phyloP scores from a whole-genome alignment of 148 eudicot genomes.

The Silene uniflora region DNA sequence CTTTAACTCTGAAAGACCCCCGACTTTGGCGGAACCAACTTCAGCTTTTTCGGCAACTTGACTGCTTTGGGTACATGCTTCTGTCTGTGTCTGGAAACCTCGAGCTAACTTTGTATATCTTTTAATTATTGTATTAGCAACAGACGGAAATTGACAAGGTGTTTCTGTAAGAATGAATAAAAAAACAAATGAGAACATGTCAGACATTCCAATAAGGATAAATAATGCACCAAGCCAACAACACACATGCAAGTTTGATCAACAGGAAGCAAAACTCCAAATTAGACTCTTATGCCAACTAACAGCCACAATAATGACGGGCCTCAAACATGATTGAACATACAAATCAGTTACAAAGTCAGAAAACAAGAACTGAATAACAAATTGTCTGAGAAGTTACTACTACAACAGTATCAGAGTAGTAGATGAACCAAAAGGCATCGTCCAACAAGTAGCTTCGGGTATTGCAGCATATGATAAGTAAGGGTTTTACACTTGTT shows the following conservation, averaged over 20 bases:
- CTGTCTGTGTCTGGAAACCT: slow-evolving; percentile 37
- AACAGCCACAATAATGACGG: not conserved
- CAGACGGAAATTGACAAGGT: slow-evolving; percentile 23
- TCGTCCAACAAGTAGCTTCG: not conserved
- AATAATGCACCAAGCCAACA: not conserved
- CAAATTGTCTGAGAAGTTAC: not conserved
- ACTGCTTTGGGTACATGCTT: slow-evolving; percentile 23
- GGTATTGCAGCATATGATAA: not conserved
- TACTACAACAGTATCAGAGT: not conserved
- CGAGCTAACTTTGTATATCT: slow-evolving; percentile 23
- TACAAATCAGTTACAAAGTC: not conserved
- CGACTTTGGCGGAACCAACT: slow-evolving; percentile 21
- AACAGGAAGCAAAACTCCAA: not conserved
- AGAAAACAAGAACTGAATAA: not conserved
- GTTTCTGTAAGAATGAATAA: slow-evolving; percentile 26
- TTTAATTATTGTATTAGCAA: slow-evolving; percentile 22
- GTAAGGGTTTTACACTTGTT: not conserved
- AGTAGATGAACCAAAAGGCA: not conserved
- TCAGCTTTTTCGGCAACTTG: slow-evolving; percentile 25
- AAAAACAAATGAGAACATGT: not conserved
- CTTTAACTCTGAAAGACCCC: slow-evolving; percentile 19
- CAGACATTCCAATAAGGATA: slow-evolving; percentile 4
- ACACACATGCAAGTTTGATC: not conserved
- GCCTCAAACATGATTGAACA: not conserved
- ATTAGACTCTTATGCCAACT: not conserved